phyloP scores from a whole-genome alignment of 225 moss, liverwort and hornwort species.

The Bryum argenteum region DNA sequence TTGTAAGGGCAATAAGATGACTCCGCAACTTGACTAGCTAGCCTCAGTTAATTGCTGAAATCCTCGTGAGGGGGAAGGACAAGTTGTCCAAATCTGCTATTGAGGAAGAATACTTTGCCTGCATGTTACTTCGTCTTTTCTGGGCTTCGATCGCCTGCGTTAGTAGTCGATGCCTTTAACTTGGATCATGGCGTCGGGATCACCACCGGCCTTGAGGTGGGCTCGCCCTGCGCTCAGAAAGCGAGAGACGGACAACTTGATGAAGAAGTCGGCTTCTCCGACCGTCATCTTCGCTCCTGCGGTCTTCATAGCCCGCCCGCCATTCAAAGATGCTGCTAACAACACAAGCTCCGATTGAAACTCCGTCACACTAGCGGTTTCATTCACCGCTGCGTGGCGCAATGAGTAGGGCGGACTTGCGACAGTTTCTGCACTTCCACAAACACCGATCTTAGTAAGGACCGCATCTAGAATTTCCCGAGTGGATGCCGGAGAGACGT shows the following conservation, averaged over 20 bases:
- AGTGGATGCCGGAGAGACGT: neutral
- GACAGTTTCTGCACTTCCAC: conserved; percentile 31
- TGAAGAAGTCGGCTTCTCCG: conserved; percentile 51
- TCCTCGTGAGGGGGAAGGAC: neutral
- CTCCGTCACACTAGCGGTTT: conserved; percentile 40
- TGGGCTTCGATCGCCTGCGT: neutral
- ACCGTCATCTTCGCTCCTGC: conserved; percentile 46
- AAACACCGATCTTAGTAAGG: neutral
- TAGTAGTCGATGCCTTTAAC: conserved; percentile 36
- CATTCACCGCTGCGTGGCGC: conserved; percentile 51
- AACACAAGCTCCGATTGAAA: conserved; percentile 61
- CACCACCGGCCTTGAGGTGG: conserved; percentile 45
- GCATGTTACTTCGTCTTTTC: neutral
- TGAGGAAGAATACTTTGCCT: neutral
- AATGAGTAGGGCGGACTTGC: conserved; percentile 52
- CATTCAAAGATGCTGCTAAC: conserved; percentile 47
- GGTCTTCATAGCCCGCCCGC: conserved; percentile 40
- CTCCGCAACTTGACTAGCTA: neutral
- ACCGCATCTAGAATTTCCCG: too few species aligned
- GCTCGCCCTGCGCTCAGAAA: conserved; percentile 47
- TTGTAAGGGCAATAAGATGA: too few species aligned
- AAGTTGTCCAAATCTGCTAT: neutral
- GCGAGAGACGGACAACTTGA: conserved; percentile 35
- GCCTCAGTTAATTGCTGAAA: neutral
- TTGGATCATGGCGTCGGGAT: conserved; percentile 38